A percentile compares a stretch with the other conserved stretches of the same genome.
Conservation (phyloP, 371 early-diverging fungal species). For the Mucor indicus region DNA sequence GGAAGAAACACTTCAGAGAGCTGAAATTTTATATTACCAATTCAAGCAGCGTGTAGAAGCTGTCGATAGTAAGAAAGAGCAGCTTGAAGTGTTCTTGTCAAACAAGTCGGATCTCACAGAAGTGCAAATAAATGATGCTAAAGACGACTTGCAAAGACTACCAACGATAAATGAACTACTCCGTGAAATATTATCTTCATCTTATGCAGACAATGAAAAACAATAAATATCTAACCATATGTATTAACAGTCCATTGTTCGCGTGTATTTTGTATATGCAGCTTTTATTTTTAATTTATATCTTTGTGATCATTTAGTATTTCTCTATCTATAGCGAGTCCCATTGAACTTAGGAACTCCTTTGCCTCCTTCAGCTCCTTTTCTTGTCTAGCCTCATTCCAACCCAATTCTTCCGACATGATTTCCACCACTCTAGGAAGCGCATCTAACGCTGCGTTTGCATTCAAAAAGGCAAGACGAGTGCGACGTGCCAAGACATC, state of each 20-base stretch:
- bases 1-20: slow-evolving; percentile 73
- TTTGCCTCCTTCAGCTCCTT: slow-evolving; percentile 71
- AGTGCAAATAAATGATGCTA: background rate
- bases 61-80: slow-evolving; percentile 27
- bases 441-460: slow-evolving; percentile 85
- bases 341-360: slow-evolving; percentile 85
- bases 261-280: too few relatives aligned
- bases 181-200: slow-evolving; percentile 4
- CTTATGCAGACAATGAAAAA: slow-evolving; percentile 13
- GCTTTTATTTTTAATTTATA: too few relatives aligned
- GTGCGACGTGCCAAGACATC: slow-evolving; percentile 95
- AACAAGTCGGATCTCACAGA: background rate
- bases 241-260: background rate
- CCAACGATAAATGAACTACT: slow-evolving; percentile 11
- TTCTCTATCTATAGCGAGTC: slow-evolving; percentile 56
- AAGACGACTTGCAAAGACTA: slow-evolving; percentile 6
- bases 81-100: background rate
- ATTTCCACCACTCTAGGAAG: slow-evolving; percentile 88
- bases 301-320: background rate
- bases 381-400: slow-evolving; percentile 65
- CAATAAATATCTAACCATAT: background rate
- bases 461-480: slow-evolving; percentile 93
- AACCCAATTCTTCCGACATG: slow-evolving; percentile 85
- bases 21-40: slow-evolving; percentile 77
- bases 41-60: slow-evolving; percentile 56